Evolutionary conservation across 352 stramenopile genomes (phyloP), one percentile per base, ranked within the genome.

Genomic region (Globisporangium alternatum): DNA sequence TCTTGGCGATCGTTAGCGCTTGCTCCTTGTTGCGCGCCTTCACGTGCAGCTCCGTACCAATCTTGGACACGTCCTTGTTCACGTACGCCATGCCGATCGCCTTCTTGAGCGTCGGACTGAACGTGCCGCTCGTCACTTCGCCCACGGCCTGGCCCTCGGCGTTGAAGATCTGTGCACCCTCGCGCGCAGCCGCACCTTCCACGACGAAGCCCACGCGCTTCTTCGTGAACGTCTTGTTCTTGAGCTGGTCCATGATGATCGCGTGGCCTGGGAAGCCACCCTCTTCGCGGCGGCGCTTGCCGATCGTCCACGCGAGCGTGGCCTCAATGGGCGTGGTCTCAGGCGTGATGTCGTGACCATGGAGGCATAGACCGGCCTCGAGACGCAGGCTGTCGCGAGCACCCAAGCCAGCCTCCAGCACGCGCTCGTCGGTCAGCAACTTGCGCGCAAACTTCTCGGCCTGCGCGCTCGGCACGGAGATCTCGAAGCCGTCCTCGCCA

Each of bases 21-120:
- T 98, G 84, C 78, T 97, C 88, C 77, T 99, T 99, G 71, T 93
- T 92, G 67, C 97, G 92, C 48, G 98, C 96, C 75, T 98, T 98
- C 9, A 99, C 70, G 58, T 89, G 83, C 58, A 99, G 75, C 60
- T 97, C 77, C 49, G 97, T 99, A 64, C 95, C 97, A 54, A 89
- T 70, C 80, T 99, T 99, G 58, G 80, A 68, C 54, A 87, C 53
- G 9, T 67, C 81, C 66, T 96, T 98, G 64, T 94, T 80, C 33
- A 99, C 95, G 77, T 99, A 99, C 58, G 97, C 97, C 97, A 99
- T 99, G 49, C 97, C 96, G 67, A 99, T 95, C 7, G 97, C 95
- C 62, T 93, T 92, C 79, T 98, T 98, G 49, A 99, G 89, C 65
- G 83, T 96, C 12, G 97, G 97, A 67, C 87, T 98, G 74, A 98